Base-by-base conservation (phyloP, 1,284 basidiomycete species). In the Hymenochaete sp. region DNA sequence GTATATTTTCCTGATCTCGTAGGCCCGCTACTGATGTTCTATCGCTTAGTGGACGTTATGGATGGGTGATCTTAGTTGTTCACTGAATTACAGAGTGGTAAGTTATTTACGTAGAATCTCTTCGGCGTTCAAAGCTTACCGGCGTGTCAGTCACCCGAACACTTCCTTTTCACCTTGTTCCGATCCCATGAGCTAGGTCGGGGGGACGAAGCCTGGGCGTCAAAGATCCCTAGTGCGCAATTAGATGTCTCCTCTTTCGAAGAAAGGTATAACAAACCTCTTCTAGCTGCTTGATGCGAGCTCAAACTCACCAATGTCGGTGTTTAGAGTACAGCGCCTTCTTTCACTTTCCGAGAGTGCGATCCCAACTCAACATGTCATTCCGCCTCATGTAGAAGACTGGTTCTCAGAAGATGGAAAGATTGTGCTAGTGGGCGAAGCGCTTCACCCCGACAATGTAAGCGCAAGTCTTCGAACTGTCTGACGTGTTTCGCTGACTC, bases 381-480 rank as follows among this genome's bases (percentile, higher is more conserved):
- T 46, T 7, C 44, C 42, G 19, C 35, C 33, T 14, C 40, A 31
- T 9, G n/a, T 46, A 21, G 39, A 46, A 13, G 67, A 74, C 14
- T 82, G 79, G 79, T 70, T 73, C 0, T 70, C 77, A 48, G 54
- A 64, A 0, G 62, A 60, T 25, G 58, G 61, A 2, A 61, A 62
- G 48, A 58, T 69, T 43, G 63, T 74, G 2, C 58, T 74, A 7
- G 55, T 75, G 24, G 73, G 73, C 24, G 71, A 73, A 47, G 66
- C 72, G 1, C 70, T 70, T 4, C 72, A 73, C 53, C 64, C 69
- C 0, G 59, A 68, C 36, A 59, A 61, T 33, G 65, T 50, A 46
- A 11, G 48, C 33, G 11, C 24, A 36, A 9, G n/a, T 10, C 16
- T 13, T 36, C 11, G 13, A 16, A 25, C 24, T 19, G 14, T 38